Evolutionary conservation across 2,329 filamentous ascomycete species (phyloP).

Genomic region (Cladosporium sp.): DNA sequence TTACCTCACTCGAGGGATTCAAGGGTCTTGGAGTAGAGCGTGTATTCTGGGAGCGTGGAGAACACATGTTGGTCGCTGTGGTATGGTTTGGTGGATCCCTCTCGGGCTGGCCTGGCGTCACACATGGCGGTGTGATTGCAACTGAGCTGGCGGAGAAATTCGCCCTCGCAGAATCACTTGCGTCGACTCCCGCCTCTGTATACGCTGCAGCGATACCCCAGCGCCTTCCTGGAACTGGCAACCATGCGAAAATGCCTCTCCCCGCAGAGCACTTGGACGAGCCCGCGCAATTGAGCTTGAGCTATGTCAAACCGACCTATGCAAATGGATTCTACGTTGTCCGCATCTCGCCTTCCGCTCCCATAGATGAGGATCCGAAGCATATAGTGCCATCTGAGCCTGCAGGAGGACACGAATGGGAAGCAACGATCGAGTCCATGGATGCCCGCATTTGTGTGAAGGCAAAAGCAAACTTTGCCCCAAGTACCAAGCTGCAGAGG

Average conservation of each 20-base stretch:
- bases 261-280: slow-evolving; percentile 20
- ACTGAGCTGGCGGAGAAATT: slow-evolving; percentile 67
- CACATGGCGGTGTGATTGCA: slow-evolving; percentile 67
- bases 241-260: slow-evolving; percentile 28
- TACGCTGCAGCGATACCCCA: slow-evolving; percentile 26
- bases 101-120: slow-evolving; percentile 66
- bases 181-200: slow-evolving; percentile 13
- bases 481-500: slow-evolving; percentile 19
- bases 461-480: slow-evolving; percentile 37
- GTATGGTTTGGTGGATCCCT: slow-evolving; percentile 64
- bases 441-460: slow-evolving; percentile 57
- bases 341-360: slow-evolving; percentile 39
- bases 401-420: slow-evolving; percentile 41
- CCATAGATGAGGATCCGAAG: slow-evolving; percentile 20
- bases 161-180: slow-evolving; percentile 61
- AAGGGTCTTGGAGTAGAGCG: slow-evolving; percentile 50
- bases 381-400: slow-evolving; percentile 33
- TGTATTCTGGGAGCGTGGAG: slow-evolving; percentile 59
- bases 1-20: slow-evolving; percentile 35
- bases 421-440: slow-evolving; percentile 51
- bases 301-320: slow-evolving; percentile 59
- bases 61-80: slow-evolving; percentile 58
- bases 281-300: slow-evolving; percentile 44
- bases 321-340: slow-evolving; percentile 63
- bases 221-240: slow-evolving; percentile 27